Evolutionary conservation across 352 stramenopile genomes (phyloP).

Genomic region (Pythium coloratum): DNA sequence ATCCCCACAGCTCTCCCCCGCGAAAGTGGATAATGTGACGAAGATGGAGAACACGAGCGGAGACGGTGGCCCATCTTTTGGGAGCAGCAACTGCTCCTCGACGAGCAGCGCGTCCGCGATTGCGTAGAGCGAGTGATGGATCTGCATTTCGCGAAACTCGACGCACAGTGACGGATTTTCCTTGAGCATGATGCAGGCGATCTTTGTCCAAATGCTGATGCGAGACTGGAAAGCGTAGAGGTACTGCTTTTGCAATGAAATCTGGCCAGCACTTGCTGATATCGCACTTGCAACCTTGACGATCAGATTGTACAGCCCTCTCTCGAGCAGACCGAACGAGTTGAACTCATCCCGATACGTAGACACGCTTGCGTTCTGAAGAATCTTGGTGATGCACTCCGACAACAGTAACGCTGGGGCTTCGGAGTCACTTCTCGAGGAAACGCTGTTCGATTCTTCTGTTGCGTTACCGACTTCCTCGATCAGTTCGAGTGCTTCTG

Average conservation of each 20-base stretch:
- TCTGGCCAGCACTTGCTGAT: slow-evolving; percentile 16
- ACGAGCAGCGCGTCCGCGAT: slow-evolving; percentile 46
- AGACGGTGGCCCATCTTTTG: slow-evolving; percentile 8
- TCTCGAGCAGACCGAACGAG: slow-evolving; percentile 60
- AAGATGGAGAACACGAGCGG: slow-evolving; percentile 45
- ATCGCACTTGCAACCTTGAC: slow-evolving; percentile 50
- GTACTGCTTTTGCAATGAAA: slow-evolving; percentile 15
- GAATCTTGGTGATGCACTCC: slow-evolving; percentile 62
- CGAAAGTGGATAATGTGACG: slow-evolving; percentile 29
- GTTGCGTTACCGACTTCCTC: slow-evolving; percentile 8
- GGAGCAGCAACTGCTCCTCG: slow-evolving; percentile 6
- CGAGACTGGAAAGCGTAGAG: slow-evolving; percentile 37
- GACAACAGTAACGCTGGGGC: slow-evolving; percentile 47
- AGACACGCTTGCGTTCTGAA: slow-evolving; percentile 37
- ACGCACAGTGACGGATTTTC: slow-evolving; percentile 41
- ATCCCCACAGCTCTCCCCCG: neutral
- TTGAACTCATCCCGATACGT: slow-evolving; percentile 54
- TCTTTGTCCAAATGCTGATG: slow-evolving; percentile 40
- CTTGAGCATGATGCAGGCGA: slow-evolving; percentile 54
- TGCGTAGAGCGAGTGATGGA: slow-evolving; percentile 58
- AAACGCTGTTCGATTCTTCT: slow-evolving; percentile 12
- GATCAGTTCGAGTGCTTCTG: slow-evolving; percentile 32
- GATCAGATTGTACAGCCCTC: slow-evolving; percentile 55
- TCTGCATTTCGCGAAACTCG: slow-evolving; percentile 55
- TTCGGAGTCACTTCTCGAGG: neutral